Percentiles rank a stretch among this genome's conserved stretches.
Conservation (phyloP, 1,139 yeast species). For the Debaryomyces nepalensis region DNA sequence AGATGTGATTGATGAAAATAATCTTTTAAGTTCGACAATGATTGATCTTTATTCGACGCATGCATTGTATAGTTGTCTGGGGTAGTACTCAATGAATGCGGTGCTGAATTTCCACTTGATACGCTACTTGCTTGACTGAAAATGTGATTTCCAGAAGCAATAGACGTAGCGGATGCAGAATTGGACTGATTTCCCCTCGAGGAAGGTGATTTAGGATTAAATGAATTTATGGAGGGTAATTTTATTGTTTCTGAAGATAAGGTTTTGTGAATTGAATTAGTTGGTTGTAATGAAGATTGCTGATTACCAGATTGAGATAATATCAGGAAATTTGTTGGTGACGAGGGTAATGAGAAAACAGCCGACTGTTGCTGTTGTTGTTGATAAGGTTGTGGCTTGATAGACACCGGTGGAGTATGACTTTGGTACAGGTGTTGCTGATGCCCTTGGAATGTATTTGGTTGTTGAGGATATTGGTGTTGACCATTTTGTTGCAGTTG, state of each 20-base stretch:
- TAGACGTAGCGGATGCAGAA: conserved; percentile 23
- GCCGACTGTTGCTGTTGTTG: conserved; percentile 33
- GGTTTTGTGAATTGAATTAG: conserved; percentile 11
- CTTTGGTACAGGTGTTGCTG: conserved; percentile 15
- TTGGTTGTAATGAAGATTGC: background rate
- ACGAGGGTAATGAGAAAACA: conserved; percentile 31
- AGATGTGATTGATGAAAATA: conserved; percentile 30
- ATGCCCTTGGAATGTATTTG: conserved; percentile 19
- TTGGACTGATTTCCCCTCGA: conserved; percentile 14
- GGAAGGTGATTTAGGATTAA: conserved; percentile 5
- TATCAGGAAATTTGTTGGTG: conserved; percentile 27
- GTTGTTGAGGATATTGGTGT: conserved; percentile 12
- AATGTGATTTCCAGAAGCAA: conserved; percentile 27
- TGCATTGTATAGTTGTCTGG: conserved; percentile 29
- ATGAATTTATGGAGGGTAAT: conserved; percentile 11
- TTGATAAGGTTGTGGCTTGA: conserved; percentile 13
- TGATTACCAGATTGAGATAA: conserved; percentile 11
- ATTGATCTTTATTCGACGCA: conserved; percentile 19
- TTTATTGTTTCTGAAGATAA: conserved; percentile 14
- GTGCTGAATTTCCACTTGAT: conserved; percentile 27
- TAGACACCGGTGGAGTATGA: conserved; percentile 13
- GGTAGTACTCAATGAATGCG: conserved; percentile 39
- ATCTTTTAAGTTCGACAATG: conserved; percentile 38
- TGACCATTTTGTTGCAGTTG: conserved; percentile 15
- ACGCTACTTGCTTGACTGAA: conserved; percentile 24